Percentiles rank a stretch among this genome's conserved stretches.
phyloP scores from a whole-genome alignment of 345 rosid species.

The Eucalyptus globulus region DNA sequence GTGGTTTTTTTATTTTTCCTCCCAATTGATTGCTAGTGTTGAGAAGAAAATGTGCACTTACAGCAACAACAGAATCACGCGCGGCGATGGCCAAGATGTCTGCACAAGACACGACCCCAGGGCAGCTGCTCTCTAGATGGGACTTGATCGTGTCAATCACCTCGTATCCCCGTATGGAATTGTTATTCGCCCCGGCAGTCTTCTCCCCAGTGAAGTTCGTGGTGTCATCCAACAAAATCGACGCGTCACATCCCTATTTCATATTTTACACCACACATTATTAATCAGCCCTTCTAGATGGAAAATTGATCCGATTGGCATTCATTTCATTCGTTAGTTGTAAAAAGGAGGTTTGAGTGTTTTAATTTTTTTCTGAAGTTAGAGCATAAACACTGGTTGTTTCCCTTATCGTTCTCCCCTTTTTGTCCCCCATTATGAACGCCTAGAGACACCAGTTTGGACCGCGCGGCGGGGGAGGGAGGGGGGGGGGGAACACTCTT shows the following conservation, averaged over 20 bases:
- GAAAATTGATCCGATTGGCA: not conserved
- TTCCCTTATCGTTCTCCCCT: not conserved
- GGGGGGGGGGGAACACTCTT: not conserved
- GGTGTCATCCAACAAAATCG: conserved; percentile 9
- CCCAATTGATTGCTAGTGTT: not conserved
- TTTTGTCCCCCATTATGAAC: not conserved
- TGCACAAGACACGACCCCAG: conserved; percentile 11
- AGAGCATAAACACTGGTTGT: not conserved
- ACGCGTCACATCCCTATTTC: conserved; percentile 19
- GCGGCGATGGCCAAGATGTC: conserved; percentile 15
- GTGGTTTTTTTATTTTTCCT: not conserved
- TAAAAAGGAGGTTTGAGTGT: not conserved
- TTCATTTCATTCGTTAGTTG: not conserved
- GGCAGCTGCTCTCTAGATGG: conserved; percentile 2
- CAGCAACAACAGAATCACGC: conserved; percentile 13
- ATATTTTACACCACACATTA: not conserved
- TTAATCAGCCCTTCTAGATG: not conserved
- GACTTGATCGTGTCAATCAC: conserved; percentile 15
- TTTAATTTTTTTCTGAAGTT: not conserved
- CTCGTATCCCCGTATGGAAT: conserved; percentile 13
- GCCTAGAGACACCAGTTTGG: not conserved
- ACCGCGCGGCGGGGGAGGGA: not conserved
- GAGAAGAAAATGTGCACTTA: not conserved
- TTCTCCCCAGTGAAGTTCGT: conserved; percentile 6
- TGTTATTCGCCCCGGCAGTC: not conserved